phyloP scores from a whole-genome alignment of 352 stramenopile species.

The Globisporangium iwayamae region DNA sequence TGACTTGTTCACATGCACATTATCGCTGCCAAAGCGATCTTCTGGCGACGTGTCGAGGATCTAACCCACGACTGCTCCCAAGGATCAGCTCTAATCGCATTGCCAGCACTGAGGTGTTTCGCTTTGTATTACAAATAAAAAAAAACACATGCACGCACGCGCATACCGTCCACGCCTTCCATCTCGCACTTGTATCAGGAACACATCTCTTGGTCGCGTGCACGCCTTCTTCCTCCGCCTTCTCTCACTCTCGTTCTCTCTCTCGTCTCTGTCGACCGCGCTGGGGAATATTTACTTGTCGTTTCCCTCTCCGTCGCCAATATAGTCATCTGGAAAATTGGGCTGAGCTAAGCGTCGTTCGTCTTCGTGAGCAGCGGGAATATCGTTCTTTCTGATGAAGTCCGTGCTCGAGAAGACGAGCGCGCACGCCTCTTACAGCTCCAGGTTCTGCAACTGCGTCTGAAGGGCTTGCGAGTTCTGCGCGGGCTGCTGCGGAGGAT shows the following conservation, averaged over 20 bases:
- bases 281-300: constrained; percentile 7
- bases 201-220: constrained; percentile 3
- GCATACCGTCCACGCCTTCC: constrained; percentile 14
- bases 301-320: constrained; percentile 3
- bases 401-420: constrained; percentile 9
- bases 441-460: constrained; percentile 72
- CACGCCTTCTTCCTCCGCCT: constrained; percentile 1
- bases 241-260: not conserved
- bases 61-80: too few relatives aligned
- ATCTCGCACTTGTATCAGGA: constrained; percentile 30
- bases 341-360: constrained; percentile 1
- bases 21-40: too few relatives aligned
- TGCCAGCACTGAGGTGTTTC: too few relatives aligned
- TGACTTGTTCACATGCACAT: too few relatives aligned
- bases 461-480: constrained; percentile 38
- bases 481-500: constrained; percentile 32
- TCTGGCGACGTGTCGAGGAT: too few relatives aligned
- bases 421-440: constrained; percentile 48
- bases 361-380: constrained; percentile 1
- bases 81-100: too few relatives aligned
- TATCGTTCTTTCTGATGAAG: constrained; percentile 16
- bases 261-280: constrained; percentile 1
- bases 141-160: constrained; percentile 23
- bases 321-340: constrained; percentile 8
- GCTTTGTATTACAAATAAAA: not conserved